Percentiles rank a stretch among this genome's conserved stretches.
phyloP scores from a whole-genome alignment of 2,329 filamentous ascomycete genomes.

The Raffaelea albimanens region DNA sequence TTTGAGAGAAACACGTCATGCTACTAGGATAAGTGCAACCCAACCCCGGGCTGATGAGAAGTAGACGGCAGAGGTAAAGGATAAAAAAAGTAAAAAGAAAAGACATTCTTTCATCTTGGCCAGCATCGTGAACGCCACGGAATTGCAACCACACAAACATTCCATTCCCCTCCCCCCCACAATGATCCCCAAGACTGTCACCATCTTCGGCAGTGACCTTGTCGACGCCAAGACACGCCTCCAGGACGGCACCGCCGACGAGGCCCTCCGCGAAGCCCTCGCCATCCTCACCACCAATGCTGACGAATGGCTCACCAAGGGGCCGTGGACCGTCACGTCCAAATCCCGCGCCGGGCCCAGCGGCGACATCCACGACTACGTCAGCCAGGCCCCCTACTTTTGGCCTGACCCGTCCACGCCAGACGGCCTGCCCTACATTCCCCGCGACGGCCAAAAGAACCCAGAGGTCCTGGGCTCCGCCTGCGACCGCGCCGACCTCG shows the following conservation, averaged over 20 bases:
- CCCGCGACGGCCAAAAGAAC: constrained; percentile 17
- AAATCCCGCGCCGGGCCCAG: constrained; percentile 13
- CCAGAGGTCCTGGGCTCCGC: constrained; percentile 13
- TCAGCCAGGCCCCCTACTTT: constrained; percentile 16
- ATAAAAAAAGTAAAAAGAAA: too few species aligned
- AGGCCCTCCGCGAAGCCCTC: constrained; percentile 3
- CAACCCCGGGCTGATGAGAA: too few species aligned
- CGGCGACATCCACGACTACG: constrained; percentile 16
- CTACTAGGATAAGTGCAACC: too few species aligned
- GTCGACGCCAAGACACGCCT: constrained; percentile 7
- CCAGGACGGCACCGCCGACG: background rate
- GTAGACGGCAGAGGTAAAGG: too few species aligned
- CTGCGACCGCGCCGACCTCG: constrained; percentile 14
- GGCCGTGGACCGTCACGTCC: constrained; percentile 17
- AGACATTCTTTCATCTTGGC: too few species aligned
- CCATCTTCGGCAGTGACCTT: constrained; percentile 10
- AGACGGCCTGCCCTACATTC: constrained; percentile 17
- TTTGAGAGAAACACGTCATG: too few species aligned
- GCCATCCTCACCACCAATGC: constrained; percentile 10
- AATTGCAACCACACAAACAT: too few species aligned
- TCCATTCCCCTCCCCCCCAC: background rate
- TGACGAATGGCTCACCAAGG: constrained; percentile 15
- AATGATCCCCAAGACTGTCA: constrained; percentile 11
- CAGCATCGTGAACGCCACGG: too few species aligned
- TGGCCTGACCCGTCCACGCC: constrained; percentile 14